Base-by-base conservation (phyloP, 306 rosid genomes). In the Citrullus amarus region DNA sequence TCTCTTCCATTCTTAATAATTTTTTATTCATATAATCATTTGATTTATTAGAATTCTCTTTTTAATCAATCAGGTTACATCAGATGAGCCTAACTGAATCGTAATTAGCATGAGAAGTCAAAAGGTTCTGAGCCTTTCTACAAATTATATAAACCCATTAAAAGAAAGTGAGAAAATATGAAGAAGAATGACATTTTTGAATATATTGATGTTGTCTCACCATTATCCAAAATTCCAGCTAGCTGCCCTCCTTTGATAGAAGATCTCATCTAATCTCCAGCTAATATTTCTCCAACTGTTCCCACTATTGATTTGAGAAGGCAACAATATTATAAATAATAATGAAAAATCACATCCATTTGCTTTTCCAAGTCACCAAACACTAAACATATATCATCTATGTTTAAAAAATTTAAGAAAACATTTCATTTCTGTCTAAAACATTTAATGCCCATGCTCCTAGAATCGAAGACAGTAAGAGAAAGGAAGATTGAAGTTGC, bases 301-400 rank as follows among this genome's bases (percentile, higher is more conserved):
- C 75, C 75, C 75, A 68, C 75, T 43, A 25, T 11, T 68, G 34
- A 11, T 66, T 66, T 66, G 28, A 43, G 25, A 66, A 60, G 39
- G 15, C 67, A 60, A 60, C 11, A 25, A 25, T 25, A 30, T 32
- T 63, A 30, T 6, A 32, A 25, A 63, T 2, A 32, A 63, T 65
- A 38, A 65, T 65, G 1, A 65, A 14, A 14, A 36, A 34, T 17
- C 38, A 22, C 46, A 70, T 70, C 57, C 76, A 70, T 70, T 70
- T 70, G 38, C 57, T 70, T 70, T 44, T 41, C 56, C 14, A n/a
- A 69, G 18, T 69, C 75, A 69, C 75, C n/a, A 69, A 69, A 36
- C 75, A 69, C 75, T 17, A 69, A 69, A 36, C 71, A 38, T 20
- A 38, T 41, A 30, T 10, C 39, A 61, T 30, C 17, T 36, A 36